Evolutionary conservation across 108 stramenopile species (phyloP).

Genomic region (Skeletonema potamos): DNA sequence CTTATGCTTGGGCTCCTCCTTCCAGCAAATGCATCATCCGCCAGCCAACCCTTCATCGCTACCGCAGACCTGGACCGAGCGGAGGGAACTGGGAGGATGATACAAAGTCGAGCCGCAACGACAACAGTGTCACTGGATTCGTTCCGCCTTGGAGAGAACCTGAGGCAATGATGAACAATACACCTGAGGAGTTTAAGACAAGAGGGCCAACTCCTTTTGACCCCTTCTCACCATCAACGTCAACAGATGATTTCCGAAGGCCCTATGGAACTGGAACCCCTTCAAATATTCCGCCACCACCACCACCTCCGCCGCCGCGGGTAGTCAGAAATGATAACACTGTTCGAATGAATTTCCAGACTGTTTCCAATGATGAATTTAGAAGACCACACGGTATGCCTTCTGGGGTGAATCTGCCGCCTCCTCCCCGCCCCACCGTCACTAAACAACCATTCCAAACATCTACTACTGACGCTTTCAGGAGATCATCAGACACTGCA

Average conservation of each 20-base stretch:
- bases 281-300: not conserved
- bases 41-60: not conserved
- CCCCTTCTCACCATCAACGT: not conserved
- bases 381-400: slow-evolving; percentile 19
- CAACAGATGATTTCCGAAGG: slow-evolving; percentile 21
- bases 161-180: not conserved
- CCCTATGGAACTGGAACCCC: slow-evolving; percentile 4
- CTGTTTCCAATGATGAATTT: slow-evolving; percentile 14
- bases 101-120: not conserved
- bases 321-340: slow-evolving; percentile 4
- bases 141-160: not conserved
- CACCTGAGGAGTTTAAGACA: not conserved
- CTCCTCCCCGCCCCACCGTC: not conserved
- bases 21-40: not conserved
- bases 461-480: slow-evolving; percentile 21
- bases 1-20: not conserved
- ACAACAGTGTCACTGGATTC: not conserved
- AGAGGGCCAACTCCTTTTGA: not conserved
- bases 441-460: slow-evolving; percentile 28
- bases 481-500: slow-evolving; percentile 5
- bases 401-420: not conserved
- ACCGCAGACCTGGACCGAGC: not conserved
- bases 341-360: slow-evolving; percentile 11
- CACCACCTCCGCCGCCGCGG: not conserved
- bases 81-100: not conserved